These are phyloP conservation scores for Austroboletus niveus DNA, from an alignment of 1,284 basidiomycete species.

Conservation along the genomic window DNA sequence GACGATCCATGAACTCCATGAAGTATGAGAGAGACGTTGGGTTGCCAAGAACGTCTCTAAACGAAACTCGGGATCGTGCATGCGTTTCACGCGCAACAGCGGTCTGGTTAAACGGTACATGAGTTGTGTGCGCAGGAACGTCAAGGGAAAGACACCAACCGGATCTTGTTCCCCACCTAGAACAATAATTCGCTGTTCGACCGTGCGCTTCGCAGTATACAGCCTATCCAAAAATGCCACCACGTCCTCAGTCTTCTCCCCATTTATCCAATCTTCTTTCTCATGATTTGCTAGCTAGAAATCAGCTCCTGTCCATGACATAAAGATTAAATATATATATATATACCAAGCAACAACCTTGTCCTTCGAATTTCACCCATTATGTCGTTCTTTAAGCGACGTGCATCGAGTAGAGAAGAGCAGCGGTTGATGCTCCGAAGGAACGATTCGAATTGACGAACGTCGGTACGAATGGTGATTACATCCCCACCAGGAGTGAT, in stretches of 20 bases:
- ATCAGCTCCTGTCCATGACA: slow-evolving; percentile 8
- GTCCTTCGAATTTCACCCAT: slow-evolving; percentile 84
- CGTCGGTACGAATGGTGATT: slow-evolving; percentile 75
- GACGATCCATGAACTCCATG: slow-evolving; percentile 97
- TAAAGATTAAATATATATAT: background rate
- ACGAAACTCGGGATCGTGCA: slow-evolving; percentile 44
- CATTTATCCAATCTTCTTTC: slow-evolving; percentile 82
- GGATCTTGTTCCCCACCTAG: slow-evolving; percentile 71
- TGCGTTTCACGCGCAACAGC: slow-evolving; percentile 40
- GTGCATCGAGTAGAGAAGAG: slow-evolving; percentile 82
- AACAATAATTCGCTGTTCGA: slow-evolving; percentile 80
- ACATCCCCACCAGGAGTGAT: slow-evolving; percentile 51
- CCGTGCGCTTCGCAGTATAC: slow-evolving; percentile 82
- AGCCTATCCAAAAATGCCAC: slow-evolving; percentile 87
- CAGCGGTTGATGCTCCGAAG: slow-evolving; percentile 80
- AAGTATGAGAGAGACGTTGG: slow-evolving; percentile 91
- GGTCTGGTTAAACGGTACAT: slow-evolving; percentile 26
- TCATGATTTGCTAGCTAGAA: slow-evolving; percentile 64
- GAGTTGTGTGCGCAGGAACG: background rate
- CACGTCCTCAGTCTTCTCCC: slow-evolving; percentile 78
- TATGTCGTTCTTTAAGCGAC: slow-evolving; percentile 88
- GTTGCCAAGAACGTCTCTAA: slow-evolving; percentile 80
- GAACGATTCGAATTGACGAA: slow-evolving; percentile 87
- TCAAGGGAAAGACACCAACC: slow-evolving; percentile 36
- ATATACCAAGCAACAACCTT: slow-evolving; percentile 61